Base-by-base conservation (phyloP, 2,329 filamentous ascomycete genomes). In the Aspergillus fructus region DNA sequence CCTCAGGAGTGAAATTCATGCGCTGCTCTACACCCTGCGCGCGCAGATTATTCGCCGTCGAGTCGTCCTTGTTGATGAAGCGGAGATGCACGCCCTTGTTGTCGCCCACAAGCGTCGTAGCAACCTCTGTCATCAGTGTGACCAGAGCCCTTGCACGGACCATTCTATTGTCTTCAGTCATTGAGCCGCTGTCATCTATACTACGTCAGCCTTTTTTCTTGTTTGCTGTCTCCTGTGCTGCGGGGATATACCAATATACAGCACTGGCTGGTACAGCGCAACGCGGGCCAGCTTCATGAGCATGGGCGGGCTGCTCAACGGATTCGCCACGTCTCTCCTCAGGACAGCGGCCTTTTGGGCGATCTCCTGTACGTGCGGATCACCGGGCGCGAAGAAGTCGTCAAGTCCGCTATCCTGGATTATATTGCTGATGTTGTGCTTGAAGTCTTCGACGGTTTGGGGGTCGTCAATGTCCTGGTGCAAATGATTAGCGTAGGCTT, bases 121-220 rank as follows among this genome's bases (percentile, higher is more conserved):
- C 43, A 24, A 53, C 33, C 1, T 21, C 43, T 5, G 50, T 53
- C 19, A 53, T 34, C 17, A 41, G 40, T 7, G 41, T 43, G 9
- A 45, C 23, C 4, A 53, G 41, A 8, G 13, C 27, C n/a, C 30
- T 24, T 9, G 43, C 40, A 17, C 43, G 50, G 7, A 40, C 30
- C 33, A 37, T 53, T 37, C 50, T 13, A 19, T 45, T 24, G n/a
- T 53, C 50, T 1, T 39, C 40, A 3, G 19, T 34, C 50, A 53
- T 53, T 1, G 50, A 53, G 11, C 40, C 50, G 39, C 50, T 53
- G 39, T 53, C 50, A 5, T 53, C 50, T 53, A 45, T 4, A 15
- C 3, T 2, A 2, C 24, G 30, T 24, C 3, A 53, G 19, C 27
- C 27, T 9, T 11, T 11, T 30, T 0, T 8, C 8, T 4, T 11